These are phyloP conservation scores for Candida insectorum DNA, from an alignment of 805 yeast genomes.

Conservation along the genomic window DNA sequence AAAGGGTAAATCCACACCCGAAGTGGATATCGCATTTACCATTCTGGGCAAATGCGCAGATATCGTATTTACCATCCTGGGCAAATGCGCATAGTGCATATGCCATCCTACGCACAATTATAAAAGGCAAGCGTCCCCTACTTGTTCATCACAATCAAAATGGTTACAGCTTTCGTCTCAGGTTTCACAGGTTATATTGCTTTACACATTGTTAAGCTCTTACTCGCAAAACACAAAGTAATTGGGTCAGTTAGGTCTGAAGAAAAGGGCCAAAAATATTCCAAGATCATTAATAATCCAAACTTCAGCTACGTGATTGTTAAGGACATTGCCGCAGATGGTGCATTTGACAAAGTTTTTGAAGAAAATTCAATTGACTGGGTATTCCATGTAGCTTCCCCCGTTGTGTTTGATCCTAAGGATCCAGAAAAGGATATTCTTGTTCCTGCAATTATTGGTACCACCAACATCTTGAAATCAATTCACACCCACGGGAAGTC, in stretches of 20 bases:
- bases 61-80: too few species aligned
- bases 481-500: conserved; percentile 36
- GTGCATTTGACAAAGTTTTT: conserved; percentile 24
- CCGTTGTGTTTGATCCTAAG: conserved; percentile 15
- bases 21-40: too few species aligned
- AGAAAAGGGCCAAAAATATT: conserved; percentile 37
- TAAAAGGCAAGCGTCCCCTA: too few species aligned
- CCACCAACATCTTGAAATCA: conserved; percentile 42
- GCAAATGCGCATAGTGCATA: too few species aligned
- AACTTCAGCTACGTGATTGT: conserved; percentile 20
- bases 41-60: too few species aligned
- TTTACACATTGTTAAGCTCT: conserved; percentile 41
- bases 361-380: conserved; percentile 19
- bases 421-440: conserved; percentile 21
- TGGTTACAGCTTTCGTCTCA: conserved; percentile 38
- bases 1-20: too few species aligned
- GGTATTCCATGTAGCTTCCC: conserved; percentile 30
- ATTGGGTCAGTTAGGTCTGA: conserved; percentile 49
- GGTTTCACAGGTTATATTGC: conserved; percentile 58
- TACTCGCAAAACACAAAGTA: conserved; percentile 40
- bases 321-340: conserved; percentile 15
- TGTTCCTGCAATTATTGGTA: conserved; percentile 29
- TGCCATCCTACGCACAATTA: too few species aligned
- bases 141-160: background rate
- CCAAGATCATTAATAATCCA: conserved; percentile 15